phyloP scores from a whole-genome alignment of 148 eudicot genomes.

The Amaranthus hypochondriacus region DNA sequence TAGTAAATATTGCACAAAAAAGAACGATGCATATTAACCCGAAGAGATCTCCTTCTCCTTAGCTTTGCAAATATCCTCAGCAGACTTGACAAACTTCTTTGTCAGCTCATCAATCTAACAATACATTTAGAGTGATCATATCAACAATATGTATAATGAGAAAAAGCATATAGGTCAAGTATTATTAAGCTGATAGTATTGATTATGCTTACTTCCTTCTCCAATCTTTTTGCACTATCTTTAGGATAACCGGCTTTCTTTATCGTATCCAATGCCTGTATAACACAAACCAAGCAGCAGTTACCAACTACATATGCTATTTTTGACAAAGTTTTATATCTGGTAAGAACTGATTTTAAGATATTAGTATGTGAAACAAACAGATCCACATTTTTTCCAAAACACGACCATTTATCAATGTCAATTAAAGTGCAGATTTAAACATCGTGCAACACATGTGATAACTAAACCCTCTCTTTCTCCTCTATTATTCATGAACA shows the following conservation, averaged over 20 bases:
- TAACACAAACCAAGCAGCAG: slow-evolving; percentile 5
- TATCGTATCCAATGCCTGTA: slow-evolving; percentile 78
- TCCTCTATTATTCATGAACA: too few relatives aligned
- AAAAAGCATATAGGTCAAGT: background rate
- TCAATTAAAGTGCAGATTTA: too few relatives aligned
- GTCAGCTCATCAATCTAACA: slow-evolving; percentile 42
- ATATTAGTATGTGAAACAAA: too few relatives aligned
- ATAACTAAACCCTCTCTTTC: too few relatives aligned
- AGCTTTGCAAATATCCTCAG: slow-evolving; percentile 46
- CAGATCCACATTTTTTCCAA: too few relatives aligned
- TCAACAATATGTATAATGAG: background rate
- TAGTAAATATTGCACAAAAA: background rate
- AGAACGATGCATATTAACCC: slow-evolving; percentile 19
- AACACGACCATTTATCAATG: too few relatives aligned
- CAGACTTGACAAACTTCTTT: slow-evolving; percentile 47
- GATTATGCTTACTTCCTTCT: slow-evolving; percentile 69
- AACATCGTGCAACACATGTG: too few relatives aligned
- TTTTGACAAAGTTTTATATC: too few relatives aligned
- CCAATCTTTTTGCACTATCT: slow-evolving; percentile 79
- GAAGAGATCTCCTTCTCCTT: slow-evolving; percentile 47
- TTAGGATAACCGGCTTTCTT: slow-evolving; percentile 76
- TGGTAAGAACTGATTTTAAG: too few relatives aligned
- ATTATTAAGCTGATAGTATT: background rate
- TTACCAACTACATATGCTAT: background rate
- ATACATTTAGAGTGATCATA: background rate